Base-by-base conservation (phyloP, 1,284 basidiomycete species). In the Paramarasmius palmivorus region DNA sequence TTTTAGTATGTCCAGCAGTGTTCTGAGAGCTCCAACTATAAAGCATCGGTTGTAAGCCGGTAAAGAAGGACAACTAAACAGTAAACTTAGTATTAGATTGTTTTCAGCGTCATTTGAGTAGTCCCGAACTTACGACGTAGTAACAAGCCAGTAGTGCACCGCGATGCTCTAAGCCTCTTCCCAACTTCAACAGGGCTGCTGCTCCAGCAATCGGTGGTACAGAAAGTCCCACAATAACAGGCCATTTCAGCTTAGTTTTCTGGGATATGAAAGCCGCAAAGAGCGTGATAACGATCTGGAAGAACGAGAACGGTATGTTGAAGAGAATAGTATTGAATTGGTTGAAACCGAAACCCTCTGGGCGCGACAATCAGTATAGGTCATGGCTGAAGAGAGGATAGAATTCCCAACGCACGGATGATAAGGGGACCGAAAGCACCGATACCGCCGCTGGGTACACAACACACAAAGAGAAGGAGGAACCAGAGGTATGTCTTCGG, bases 201-300 rank as follows among this genome's bases (percentile, higher is more conserved):
- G 70, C 69, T 40, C 73, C 73, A 9, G 65, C 73, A 37, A 77
- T 76, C 1, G 75, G 69, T 4, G 72, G 70, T 10, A 77, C 61
- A 17, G 67, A 65, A 14, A 73, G 61, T 25, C 59, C 65, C 57
- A 80, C 73, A 29, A 81, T 59, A 23, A 81, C 75, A 14, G 78
- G 77, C 69, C 72, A 80, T 55, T 79, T 74, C 29, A 79, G 65
- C 63, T 79, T 79, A 59, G 76, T 71, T 52, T 68, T 68, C 57
- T 73, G 77, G 22, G 76, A 75, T 34, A 80, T 61, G 40, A 59
- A 72, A 35, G 75, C 79, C 4, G 70, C 61, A 36, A 65, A 40
- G 20, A 79, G 61, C 39, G 74, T 73, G 26, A 73, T 41, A 54
- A 74, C 59, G 45, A 82, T 72, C 59, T 77, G 75, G 49, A 81